Base-by-base conservation (phyloP, 805 yeast genomes). In the Wickerhamiella lipophila region DNA sequence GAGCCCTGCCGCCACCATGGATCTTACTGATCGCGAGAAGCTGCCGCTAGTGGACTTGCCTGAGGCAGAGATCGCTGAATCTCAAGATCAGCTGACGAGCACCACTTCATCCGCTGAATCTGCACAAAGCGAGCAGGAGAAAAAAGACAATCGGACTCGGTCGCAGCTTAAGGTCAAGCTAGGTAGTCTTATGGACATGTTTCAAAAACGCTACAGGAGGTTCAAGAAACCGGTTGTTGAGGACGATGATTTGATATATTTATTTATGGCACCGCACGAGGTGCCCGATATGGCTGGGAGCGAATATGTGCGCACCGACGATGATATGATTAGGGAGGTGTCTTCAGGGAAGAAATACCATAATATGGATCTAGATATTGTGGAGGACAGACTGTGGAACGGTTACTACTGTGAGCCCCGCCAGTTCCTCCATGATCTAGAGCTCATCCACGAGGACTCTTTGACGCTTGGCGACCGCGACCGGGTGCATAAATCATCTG, bases 371-470 rank as follows among this genome's bases (percentile, higher is more conserved):
- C 68, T 92, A 49, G 98, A 92, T 60, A 80, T 87, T 15, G 77
- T 92, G 29, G 98, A 92, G 60, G 97, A 92, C 61, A 72, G 98
- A 51, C 66, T 92, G 49, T 92, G 98, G 98, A 92, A 92, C 64
- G 98, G 98, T 0, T 92, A 67, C 63, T 92, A 92, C 60, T 80
- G 85, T 34, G 96, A 87, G 58, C 96, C 97, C 12, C 80, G 78
- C 55, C 96, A 92, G 62, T 89, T 83, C 60, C 67, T 88, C 56
- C 77, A 75, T 55, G 98, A 92, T 60, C 74, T 92, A 40, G 86
- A 81, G 59, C 73, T 83, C 77, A 89, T 92, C 34, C 79, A 83
- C 40, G 72, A 72, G 29, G 99, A 92, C 67, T 75, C 94, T 0
- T 70, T 73, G 29, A 76, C 79, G 0, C 65, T 74, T 2, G 85